Evolutionary conservation across 2,329 filamentous ascomycete species (phyloP).

Genomic region (Pseudogymnoascus sp.): DNA sequence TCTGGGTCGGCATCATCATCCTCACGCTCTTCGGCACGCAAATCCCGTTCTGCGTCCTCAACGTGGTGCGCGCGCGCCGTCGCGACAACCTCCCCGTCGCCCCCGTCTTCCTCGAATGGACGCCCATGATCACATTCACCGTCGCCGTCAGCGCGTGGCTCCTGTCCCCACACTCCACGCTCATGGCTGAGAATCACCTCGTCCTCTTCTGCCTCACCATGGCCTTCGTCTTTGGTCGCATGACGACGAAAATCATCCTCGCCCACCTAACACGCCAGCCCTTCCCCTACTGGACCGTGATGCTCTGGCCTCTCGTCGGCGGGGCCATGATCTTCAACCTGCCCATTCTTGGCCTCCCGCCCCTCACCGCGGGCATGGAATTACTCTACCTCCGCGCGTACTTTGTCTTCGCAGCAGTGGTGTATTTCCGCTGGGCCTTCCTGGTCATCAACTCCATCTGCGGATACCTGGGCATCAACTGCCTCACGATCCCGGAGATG

Average conservation of each 20-base stretch:
- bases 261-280: slow-evolving; percentile 88
- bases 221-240: slow-evolving; percentile 93
- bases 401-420: slow-evolving; percentile 71
- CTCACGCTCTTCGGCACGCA: slow-evolving; percentile 61
- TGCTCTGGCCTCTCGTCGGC: slow-evolving; percentile 77
- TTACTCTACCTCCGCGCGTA: slow-evolving; percentile 76
- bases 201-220: slow-evolving; percentile 88
- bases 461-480: slow-evolving; percentile 85
- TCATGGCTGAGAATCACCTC: slow-evolving; percentile 77
- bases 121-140: slow-evolving; percentile 77
- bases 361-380: slow-evolving; percentile 58
- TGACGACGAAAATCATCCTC: slow-evolving; percentile 98
- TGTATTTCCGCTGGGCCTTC: slow-evolving; percentile 89
- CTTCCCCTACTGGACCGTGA: slow-evolving; percentile 93
- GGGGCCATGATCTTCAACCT: slow-evolving; percentile 78
- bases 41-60: slow-evolving; percentile 79
- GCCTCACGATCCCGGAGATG: slow-evolving; percentile 68
- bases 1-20: slow-evolving; percentile 71
- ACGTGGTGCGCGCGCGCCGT: slow-evolving; percentile 71
- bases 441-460: slow-evolving; percentile 89
- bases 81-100: slow-evolving; percentile 63
- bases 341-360: slow-evolving; percentile 62
- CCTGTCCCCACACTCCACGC: slow-evolving; percentile 75
- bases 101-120: slow-evolving; percentile 89
- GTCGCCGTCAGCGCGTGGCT: slow-evolving; percentile 72